phyloP scores from a whole-genome alignment of 257 asterid genomes.

The Linderniella brevidens region DNA sequence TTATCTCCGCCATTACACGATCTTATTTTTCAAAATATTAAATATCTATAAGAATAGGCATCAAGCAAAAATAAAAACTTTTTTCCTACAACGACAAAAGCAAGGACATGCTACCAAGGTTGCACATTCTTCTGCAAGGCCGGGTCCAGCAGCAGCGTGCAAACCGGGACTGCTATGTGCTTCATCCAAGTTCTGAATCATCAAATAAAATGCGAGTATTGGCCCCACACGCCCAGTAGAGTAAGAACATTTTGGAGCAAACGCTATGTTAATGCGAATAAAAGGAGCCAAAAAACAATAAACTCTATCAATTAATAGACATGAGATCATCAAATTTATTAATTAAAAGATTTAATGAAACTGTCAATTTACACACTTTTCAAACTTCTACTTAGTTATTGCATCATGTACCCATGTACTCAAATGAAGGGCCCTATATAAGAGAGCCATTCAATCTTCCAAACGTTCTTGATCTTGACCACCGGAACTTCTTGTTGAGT shows the following conservation, averaged over 20 bases:
- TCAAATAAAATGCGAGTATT: constrained; percentile 7
- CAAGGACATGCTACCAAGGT: constrained; percentile 21
- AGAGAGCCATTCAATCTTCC: no score
- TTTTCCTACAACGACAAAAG: background rate
- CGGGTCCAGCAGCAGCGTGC: constrained; percentile 97
- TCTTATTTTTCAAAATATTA: background rate
- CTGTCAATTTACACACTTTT: no score
- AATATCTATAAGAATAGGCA: no score
- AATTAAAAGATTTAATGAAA: no score
- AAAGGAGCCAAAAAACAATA: background rate
- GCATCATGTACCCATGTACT: no score
- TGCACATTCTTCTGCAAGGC: constrained; percentile 85
- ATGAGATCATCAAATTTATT: no score
- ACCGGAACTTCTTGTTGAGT: no score
- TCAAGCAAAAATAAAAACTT: background rate
- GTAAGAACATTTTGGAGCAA: background rate
- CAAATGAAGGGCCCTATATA: no score
- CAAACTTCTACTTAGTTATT: no score
- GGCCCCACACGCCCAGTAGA: constrained; percentile 1
- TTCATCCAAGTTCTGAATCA: constrained; percentile 79
- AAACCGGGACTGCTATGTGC: constrained; percentile 96
- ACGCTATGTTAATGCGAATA: constrained; percentile 1
- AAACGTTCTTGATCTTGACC: no score
- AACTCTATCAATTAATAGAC: no score
- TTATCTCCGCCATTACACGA: background rate